Base-by-base conservation (phyloP, 1,284 basidiomycete species). In the Moniliophthora roreri region DNA sequence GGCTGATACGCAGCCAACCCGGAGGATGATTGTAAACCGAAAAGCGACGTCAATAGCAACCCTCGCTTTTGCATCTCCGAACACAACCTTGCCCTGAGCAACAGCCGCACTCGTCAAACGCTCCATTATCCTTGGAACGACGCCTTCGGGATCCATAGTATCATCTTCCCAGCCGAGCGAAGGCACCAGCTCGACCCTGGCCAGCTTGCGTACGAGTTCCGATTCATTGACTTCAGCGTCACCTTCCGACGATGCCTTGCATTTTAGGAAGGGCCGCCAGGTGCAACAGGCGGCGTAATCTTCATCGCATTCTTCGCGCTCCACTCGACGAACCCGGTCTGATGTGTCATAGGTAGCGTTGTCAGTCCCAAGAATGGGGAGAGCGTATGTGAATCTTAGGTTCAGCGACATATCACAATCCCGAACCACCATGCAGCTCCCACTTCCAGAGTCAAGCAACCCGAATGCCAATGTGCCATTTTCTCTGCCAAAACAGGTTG, bases 251-350 rank as follows among this genome's bases (percentile, higher is more conserved):
- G 4, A 45, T 15, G 13, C 28, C 6, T 42, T 53, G 36, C 5
- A 16, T 11, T 24, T 15, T 11, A 21, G 8, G 15, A 11, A 1
- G 7, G 3, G 9, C 16, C 13, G 26, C 23, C 11, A 26, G 44
- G 62, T 2, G 58, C 38, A 7, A 58, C 50, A 4, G 67, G 66
- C 15, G 59, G 58, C 9, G 55, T 47, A 52, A 76, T 61, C 35
- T 69, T 58, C 51, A 70, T 69, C 66, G 84, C 70, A 50, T 72
- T 70, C 21, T 82, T 71, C 55, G 78, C 73, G 3, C 80, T 81
- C 15, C 69, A 67, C 63, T 84, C 82, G 51, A 80, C 74, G 48
- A 82, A 63, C 15, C 78, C 80, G 11, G 77, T 68, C 4, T 68
- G 68, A 60, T 84, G 81, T 2, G 81, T 82, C 49, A 69, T 61